phyloP scores from a whole-genome alignment of 192 early-diverging fungal genomes.

The Ramicandelaber brevisporus region DNA sequence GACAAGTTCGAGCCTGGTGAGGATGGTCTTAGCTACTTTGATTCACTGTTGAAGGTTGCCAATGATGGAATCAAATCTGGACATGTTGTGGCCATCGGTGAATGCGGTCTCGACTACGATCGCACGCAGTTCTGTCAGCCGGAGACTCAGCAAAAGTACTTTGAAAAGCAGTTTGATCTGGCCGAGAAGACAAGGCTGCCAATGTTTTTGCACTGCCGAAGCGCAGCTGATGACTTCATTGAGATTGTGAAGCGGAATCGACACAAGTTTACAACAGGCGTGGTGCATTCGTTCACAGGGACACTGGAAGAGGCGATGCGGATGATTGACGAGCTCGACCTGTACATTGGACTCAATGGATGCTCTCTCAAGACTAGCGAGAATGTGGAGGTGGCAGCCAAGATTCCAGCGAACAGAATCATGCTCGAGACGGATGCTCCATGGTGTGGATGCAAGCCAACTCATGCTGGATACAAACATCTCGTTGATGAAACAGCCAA shows the following conservation, averaged over 20 bases:
- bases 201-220: constrained; percentile 78
- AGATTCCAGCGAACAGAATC: constrained; percentile 50
- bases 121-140: constrained; percentile 58
- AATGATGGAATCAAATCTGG: constrained; percentile 9
- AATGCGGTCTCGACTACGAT: constrained; percentile 90
- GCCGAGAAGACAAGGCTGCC: constrained; percentile 51
- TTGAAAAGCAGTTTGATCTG: constrained; percentile 56
- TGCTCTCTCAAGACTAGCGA: constrained; percentile 79
- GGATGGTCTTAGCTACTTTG: constrained; percentile 37
- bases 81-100: constrained; percentile 73
- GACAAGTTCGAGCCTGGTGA: constrained; percentile 8
- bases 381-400: constrained; percentile 41
- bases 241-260: constrained; percentile 29
- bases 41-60: constrained; percentile 16
- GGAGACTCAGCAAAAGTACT: constrained; percentile 48
- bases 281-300: constrained; percentile 82
- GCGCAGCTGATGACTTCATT: constrained; percentile 57
- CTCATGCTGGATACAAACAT: constrained; percentile 51
- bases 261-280: constrained; percentile 32
- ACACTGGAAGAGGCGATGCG: constrained; percentile 29
- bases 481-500: constrained; percentile 9
- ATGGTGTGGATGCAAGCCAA: constrained; percentile 73
- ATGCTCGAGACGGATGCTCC: constrained; percentile 91
- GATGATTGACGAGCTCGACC: constrained; percentile 27
- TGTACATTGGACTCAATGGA: constrained; percentile 90